Conservation (phyloP, 371 early-diverging fungal species). For the Globomyces sp. region DNA sequence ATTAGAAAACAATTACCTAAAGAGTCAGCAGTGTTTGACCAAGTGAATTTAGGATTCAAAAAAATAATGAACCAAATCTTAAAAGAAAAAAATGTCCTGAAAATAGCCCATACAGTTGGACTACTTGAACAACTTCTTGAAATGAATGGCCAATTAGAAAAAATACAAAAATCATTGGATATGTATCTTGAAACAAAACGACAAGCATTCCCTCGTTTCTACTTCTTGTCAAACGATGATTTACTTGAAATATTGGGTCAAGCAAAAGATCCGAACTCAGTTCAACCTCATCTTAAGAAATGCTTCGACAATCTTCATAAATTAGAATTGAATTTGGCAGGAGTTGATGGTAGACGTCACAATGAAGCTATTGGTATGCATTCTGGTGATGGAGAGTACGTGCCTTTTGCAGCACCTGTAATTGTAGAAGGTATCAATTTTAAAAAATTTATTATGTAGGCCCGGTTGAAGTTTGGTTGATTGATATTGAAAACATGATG, state of each 20-base stretch:
- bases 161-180: slow-evolving; percentile 57
- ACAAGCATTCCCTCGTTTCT: slow-evolving; percentile 57
- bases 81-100: slow-evolving; percentile 40
- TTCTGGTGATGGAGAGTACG: slow-evolving; percentile 57
- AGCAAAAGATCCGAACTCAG: slow-evolving; percentile 52
- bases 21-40: slow-evolving; percentile 54
- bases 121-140: slow-evolving; percentile 44
- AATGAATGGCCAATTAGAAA: slow-evolving; percentile 56
- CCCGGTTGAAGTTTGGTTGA: slow-evolving; percentile 56
- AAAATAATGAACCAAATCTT: slow-evolving; percentile 36
- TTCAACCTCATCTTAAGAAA: slow-evolving; percentile 59
- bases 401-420: slow-evolving; percentile 47
- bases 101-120: slow-evolving; percentile 42
- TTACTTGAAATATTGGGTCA: slow-evolving; percentile 56
- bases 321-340: slow-evolving; percentile 44
- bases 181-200: slow-evolving; percentile 60
- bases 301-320: slow-evolving; percentile 56
- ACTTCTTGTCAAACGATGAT: slow-evolving; percentile 58
- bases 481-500: slow-evolving; percentile 50
- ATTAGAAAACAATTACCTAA: slow-evolving; percentile 58
- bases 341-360: slow-evolving; percentile 47
- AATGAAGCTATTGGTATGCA: slow-evolving; percentile 55
- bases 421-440: slow-evolving; percentile 41
- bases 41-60: slow-evolving; percentile 46
- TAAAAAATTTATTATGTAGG: too few species aligned